phyloP scores from a whole-genome alignment of 805 yeast genomes.

The Saccharomycopsis guyanensis region DNA sequence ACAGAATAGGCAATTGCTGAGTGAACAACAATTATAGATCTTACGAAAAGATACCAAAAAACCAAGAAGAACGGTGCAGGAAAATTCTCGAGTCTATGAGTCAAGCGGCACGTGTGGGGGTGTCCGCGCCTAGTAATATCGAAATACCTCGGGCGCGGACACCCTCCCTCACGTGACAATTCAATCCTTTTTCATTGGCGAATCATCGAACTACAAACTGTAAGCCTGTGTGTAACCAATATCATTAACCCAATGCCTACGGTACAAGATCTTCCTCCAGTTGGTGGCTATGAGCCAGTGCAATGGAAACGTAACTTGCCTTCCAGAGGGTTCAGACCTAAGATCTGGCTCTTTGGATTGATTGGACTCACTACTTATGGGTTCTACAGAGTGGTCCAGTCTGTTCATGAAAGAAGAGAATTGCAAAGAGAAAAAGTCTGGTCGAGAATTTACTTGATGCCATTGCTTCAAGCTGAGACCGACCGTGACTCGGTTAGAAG shows the following conservation, averaged over 20 bases:
- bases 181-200: neutral
- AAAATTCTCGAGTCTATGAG: no score
- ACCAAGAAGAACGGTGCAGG: no score
- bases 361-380: conserved; percentile 64
- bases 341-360: conserved; percentile 58
- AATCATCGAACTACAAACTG: no score
- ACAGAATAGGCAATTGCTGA: neutral
- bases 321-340: conserved; percentile 75
- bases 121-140: no score
- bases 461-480: conserved; percentile 72
- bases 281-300: conserved; percentile 76
- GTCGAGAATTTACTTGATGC: conserved; percentile 67
- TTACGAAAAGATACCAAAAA: neutral
- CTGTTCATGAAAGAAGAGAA: conserved; percentile 71
- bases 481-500: conserved; percentile 76
- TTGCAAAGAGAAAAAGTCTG: conserved; percentile 67
- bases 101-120: no score
- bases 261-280: conserved; percentile 78
- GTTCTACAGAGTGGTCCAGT: conserved; percentile 55
- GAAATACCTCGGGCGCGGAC: no score
- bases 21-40: neutral
- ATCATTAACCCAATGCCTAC: conserved; percentile 19
- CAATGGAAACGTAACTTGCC: conserved; percentile 89
- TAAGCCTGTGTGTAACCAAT: neutral
- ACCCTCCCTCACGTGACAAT: neutral